Conservation (phyloP, 2,329 filamentous ascomycete species). For the Sclerotinia borealis region DNA sequence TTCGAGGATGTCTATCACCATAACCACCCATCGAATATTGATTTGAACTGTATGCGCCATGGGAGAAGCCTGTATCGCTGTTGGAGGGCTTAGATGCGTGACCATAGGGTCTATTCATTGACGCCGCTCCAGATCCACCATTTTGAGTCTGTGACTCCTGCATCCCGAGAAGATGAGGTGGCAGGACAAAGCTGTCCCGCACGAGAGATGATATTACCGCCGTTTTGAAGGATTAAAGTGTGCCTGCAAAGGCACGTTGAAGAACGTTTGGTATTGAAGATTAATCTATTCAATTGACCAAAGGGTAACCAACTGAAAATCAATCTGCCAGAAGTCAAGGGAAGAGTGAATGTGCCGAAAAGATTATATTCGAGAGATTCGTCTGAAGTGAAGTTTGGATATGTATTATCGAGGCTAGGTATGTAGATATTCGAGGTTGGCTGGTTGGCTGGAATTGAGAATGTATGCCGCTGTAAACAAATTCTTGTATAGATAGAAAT, state of each 20-base stretch:
- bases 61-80: slow-evolving; percentile 84
- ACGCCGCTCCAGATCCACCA: slow-evolving; percentile 46
- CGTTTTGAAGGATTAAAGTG: slow-evolving; percentile 64
- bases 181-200: slow-evolving; percentile 78
- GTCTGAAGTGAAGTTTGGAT: not conserved
- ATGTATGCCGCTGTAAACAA: slow-evolving; percentile 12
- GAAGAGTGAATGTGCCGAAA: not conserved
- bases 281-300: slow-evolving; percentile 7
- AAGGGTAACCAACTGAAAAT: slow-evolving; percentile 15
- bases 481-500: slow-evolving; percentile 6
- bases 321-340: slow-evolving; percentile 9
- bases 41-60: slow-evolving; percentile 86
- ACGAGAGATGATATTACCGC: slow-evolving; percentile 70
- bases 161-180: slow-evolving; percentile 84
- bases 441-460: slow-evolving; percentile 11
- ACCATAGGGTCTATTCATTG: slow-evolving; percentile 56
- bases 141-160: slow-evolving; percentile 71
- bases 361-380: not conserved
- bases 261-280: slow-evolving; percentile 28
- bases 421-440: slow-evolving; percentile 12
- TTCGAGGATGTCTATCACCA: slow-evolving; percentile 77
- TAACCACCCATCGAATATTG: slow-evolving; percentile 66
- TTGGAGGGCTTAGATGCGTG: slow-evolving; percentile 75
- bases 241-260: slow-evolving; percentile 32
- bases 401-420: slow-evolving; percentile 12